Base-by-base conservation (phyloP, 257 asterid species). In the Rubia yunnanensis region DNA sequence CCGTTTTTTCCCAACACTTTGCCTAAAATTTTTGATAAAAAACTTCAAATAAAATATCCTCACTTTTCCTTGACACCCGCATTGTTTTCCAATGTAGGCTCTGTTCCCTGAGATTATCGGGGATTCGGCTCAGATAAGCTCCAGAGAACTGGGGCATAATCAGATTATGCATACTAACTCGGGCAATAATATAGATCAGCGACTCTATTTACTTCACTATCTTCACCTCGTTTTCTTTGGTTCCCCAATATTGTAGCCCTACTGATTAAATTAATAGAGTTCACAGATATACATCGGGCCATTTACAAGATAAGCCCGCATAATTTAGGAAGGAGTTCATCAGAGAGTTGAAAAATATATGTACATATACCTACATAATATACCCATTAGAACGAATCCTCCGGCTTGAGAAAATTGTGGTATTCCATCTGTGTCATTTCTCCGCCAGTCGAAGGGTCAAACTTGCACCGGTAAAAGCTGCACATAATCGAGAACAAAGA, bases 381-480 rank as follows among this genome's bases (percentile, higher is more conserved):
- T 48, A 41, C 53, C 74, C 24, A 57, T 72, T 78, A 88, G 65
- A 79, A 91, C 18, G 81, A 79, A 69, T 84, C 89, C 58, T 81
- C 88, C 0, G 94, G 95, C 76, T 85, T 80, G 23, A 88, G 84
- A 78, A 92, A 92, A 76, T 87, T 86, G 76, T 81, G 90, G 67
- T 82, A 82, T 79, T 87, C 96, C 83, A 88, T 61, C 66, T 82
- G 89, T 9, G 80, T 72, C 98, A 92, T 92, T 80, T 88, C 95
- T 54, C 98, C 96, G 34, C 89, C 95, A 11, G 77, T 74, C 13
- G 63, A 80, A 0, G 89, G 77, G 69, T 92, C 92, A 58, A 82
- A 92, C 73, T 85, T 80, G 87, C 96, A 91, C 3, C 89, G 83
- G 73, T 86, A 86, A 72, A 91, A 91, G 79, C 98, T 88, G 91